Evolutionary conservation across 108 stramenopile species (phyloP).

Genomic region (Cyclostephanos tholiformis): DNA sequence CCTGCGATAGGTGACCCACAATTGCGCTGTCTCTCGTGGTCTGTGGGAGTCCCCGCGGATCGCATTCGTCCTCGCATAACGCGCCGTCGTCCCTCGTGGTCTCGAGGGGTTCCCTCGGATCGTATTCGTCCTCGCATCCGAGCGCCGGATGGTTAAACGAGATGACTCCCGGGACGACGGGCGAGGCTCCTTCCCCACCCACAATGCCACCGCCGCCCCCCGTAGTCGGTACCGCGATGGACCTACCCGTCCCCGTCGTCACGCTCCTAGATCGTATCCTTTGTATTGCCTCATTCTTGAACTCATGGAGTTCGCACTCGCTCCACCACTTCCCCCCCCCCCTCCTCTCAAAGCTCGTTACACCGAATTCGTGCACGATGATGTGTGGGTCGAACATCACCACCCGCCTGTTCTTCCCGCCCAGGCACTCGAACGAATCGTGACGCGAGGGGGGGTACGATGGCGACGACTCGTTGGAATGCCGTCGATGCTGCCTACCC

Average conservation of each 20-base stretch:
- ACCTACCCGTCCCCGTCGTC: slow-evolving; percentile 43
- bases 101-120: too few relatives aligned
- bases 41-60: slow-evolving; percentile 19
- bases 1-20: slow-evolving; percentile 38
- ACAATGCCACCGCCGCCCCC: background rate
- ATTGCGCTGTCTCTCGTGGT: slow-evolving; percentile 9
- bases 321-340: slow-evolving; percentile 57
- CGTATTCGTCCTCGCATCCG: slow-evolving; percentile 40
- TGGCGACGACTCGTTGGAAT: background rate
- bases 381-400: slow-evolving; percentile 53
- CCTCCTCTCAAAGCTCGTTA: slow-evolving; percentile 9
- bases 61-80: too few relatives aligned
- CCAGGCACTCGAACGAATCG: slow-evolving; percentile 36
- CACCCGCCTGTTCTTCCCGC: slow-evolving; percentile 22
- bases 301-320: slow-evolving; percentile 58
- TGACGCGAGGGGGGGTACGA: slow-evolving; percentile 23
- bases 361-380: slow-evolving; percentile 39
- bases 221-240: slow-evolving; percentile 31
- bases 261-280: slow-evolving; percentile 47
- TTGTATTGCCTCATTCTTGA: slow-evolving; percentile 68
- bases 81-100: too few relatives aligned
- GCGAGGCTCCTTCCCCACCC: slow-evolving; percentile 1
- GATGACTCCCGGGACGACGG: background rate
- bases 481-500: slow-evolving; percentile 9
- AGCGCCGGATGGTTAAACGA: slow-evolving; percentile 38